Conservation (phyloP, 1,284 basidiomycete species). For the Dichomitus squalens region DNA sequence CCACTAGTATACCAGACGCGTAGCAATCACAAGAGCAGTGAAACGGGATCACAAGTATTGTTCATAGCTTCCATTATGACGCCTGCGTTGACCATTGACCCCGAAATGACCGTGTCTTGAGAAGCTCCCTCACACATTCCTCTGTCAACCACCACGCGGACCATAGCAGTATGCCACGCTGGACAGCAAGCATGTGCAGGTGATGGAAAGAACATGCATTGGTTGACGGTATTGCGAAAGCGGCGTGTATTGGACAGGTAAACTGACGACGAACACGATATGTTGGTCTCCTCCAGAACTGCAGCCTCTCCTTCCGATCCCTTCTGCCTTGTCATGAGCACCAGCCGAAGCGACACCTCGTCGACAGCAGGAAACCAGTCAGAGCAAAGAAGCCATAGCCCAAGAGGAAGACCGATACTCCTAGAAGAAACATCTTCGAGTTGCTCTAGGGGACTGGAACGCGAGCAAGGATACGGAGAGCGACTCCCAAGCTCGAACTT, state of each 20-base stretch:
- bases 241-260: too few species aligned
- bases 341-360: slow-evolving; percentile 61
- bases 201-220: not conserved
- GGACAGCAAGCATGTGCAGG: too few species aligned
- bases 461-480: slow-evolving; percentile 83
- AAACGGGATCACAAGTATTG: not conserved
- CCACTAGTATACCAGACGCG: not conserved
- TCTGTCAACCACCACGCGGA: too few species aligned
- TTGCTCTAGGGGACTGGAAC: slow-evolving; percentile 85
- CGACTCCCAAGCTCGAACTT: slow-evolving; percentile 83
- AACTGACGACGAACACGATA: not conserved
- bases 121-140: too few species aligned
- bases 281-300: slow-evolving; percentile 23
- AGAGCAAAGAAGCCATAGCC: slow-evolving; percentile 40
- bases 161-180: too few species aligned
- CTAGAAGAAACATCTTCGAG: slow-evolving; percentile 12
- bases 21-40: not conserved
- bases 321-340: slow-evolving; percentile 37
- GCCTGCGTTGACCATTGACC: not conserved
- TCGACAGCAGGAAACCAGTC: slow-evolving; percentile 42
- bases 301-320: slow-evolving; percentile 23
- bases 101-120: too few species aligned
- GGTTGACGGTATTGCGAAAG: too few species aligned
- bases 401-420: slow-evolving; percentile 36
- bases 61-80: not conserved